A percentile compares a stretch with the other conserved stretches of the same genome.
phyloP scores from a whole-genome alignment of 2,329 filamentous ascomycete species.

The Pseudovirgaria hyperparasitica region DNA sequence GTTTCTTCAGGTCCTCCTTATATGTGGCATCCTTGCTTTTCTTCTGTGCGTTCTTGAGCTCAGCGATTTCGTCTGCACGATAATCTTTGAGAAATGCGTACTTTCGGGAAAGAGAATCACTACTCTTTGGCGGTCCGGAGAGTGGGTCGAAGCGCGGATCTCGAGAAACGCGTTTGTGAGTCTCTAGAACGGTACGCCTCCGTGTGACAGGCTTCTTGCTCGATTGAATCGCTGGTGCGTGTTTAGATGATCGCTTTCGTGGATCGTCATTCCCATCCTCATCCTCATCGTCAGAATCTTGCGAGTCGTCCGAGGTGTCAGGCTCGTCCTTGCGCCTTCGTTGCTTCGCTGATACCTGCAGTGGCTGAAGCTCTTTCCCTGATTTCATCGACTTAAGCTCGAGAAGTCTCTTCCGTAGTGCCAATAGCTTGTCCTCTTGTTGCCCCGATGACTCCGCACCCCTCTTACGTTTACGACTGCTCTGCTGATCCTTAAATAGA shows the following conservation, averaged over 20 bases:
- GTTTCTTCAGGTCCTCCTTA: slow-evolving; percentile 58
- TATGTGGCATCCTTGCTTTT: slow-evolving; percentile 50
- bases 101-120: slow-evolving; percentile 50
- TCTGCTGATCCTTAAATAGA: slow-evolving; percentile 30
- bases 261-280: slow-evolving; percentile 22
- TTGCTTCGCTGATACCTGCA: slow-evolving; percentile 7
- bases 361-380: slow-evolving; percentile 10
- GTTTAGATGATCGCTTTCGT: slow-evolving; percentile 56
- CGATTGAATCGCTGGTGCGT: slow-evolving; percentile 73
- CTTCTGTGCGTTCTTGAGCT: slow-evolving; percentile 56
- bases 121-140: slow-evolving; percentile 40
- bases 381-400: slow-evolving; percentile 29
- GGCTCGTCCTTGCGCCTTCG: too few relatives aligned
- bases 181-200: slow-evolving; percentile 57
- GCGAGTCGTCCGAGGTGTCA: slow-evolving; percentile 5
- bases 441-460: slow-evolving; percentile 23
- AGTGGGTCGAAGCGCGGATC: slow-evolving; percentile 82
- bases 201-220: slow-evolving; percentile 76
- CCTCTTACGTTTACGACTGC: slow-evolving; percentile 29
- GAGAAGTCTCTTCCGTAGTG: slow-evolving; percentile 29
- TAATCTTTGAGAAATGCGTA: slow-evolving; percentile 88
- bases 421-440: slow-evolving; percentile 34
- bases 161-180: slow-evolving; percentile 47
- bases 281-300: slow-evolving; percentile 8
- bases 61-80: slow-evolving; percentile 66